Evolutionary conservation across 495 filamentous ascomycete species (phyloP).

Genomic region (Aspergillus nanangensis): DNA sequence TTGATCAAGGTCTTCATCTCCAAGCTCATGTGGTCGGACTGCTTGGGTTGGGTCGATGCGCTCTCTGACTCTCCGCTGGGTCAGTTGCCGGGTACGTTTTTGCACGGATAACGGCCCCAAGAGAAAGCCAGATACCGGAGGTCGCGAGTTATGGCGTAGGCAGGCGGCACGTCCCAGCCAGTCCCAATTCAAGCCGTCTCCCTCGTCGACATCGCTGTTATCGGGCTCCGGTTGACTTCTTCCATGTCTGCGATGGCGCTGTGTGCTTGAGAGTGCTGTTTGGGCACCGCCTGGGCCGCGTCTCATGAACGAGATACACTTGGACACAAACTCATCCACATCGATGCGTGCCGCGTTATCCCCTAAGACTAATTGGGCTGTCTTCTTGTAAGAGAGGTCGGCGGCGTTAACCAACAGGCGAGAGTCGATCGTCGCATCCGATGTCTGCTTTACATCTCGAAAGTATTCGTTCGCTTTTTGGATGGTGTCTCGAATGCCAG

Average conservation of each 20-base stretch:
- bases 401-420: slow-evolving; percentile 72
- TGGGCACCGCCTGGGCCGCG: slow-evolving; percentile 37
- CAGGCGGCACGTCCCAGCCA: slow-evolving; percentile 73
- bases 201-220: slow-evolving; percentile 56
- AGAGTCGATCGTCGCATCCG: slow-evolving; percentile 89
- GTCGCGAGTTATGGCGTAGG: slow-evolving; percentile 66
- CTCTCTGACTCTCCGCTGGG: slow-evolving; percentile 60
- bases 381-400: slow-evolving; percentile 73
- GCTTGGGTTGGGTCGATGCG: slow-evolving; percentile 57
- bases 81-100: slow-evolving; percentile 66
- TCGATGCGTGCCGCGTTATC: slow-evolving; percentile 70
- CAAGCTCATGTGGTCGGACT: slow-evolving; percentile 69
- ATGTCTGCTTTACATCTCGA: slow-evolving; percentile 75
- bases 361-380: slow-evolving; percentile 64
- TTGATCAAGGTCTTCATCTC: slow-evolving; percentile 64
- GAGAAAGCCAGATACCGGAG: slow-evolving; percentile 76
- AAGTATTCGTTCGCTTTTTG: slow-evolving; percentile 60
- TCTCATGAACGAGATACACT: slow-evolving; percentile 85
- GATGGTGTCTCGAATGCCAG: slow-evolving; percentile 59
- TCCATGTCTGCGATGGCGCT: slow-evolving; percentile 25
- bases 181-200: slow-evolving; percentile 83
- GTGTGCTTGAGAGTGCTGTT: slow-evolving; percentile 17
- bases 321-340: slow-evolving; percentile 89
- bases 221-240: slow-evolving; percentile 35
- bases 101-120: slow-evolving; percentile 87